A percentile compares a stretch with the other conserved stretches of the same genome.
Evolutionary conservation across 345 rosid genomes (phyloP).

Genomic region (Psidium friedrichsthalianum): DNA sequence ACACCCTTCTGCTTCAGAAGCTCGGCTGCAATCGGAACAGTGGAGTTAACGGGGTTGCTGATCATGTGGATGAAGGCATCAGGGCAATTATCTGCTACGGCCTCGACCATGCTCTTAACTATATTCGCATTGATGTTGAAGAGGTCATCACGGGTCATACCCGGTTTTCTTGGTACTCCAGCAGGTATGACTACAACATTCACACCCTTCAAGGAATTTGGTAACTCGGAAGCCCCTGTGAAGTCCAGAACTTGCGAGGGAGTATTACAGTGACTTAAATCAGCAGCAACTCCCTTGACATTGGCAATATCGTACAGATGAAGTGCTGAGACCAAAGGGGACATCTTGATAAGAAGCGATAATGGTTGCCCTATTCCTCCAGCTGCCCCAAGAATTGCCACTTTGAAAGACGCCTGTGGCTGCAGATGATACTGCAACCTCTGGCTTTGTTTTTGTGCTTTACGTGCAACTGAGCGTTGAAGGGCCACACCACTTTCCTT

Average conservation of each 20-base stretch:
- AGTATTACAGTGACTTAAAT: constrained; percentile 91
- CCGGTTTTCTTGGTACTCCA: constrained; percentile 90
- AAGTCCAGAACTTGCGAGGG: constrained; percentile 82
- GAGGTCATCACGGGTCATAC: constrained; percentile 95
- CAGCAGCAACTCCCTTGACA: constrained; percentile 94
- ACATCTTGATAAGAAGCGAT: constrained; percentile 84
- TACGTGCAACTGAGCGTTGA: constrained; percentile 21
- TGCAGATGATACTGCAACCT: constrained; percentile 30
- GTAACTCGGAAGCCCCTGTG: constrained; percentile 68
- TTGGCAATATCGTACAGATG: constrained; percentile 87
- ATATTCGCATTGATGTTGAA: constrained; percentile 88
- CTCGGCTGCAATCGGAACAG: constrained; percentile 87
- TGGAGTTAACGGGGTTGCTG: constrained; percentile 95
- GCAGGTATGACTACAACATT: constrained; percentile 88
- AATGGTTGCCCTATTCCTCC: constrained; percentile 94
- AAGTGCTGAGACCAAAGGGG: constrained; percentile 69
- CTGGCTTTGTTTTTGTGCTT: constrained; percentile 21
- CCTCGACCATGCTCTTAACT: constrained; percentile 68
- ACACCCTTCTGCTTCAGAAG: constrained; percentile 80
- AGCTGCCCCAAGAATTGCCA: constrained; percentile 86
- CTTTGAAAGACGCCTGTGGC: constrained; percentile 68
- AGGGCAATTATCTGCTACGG: constrained; percentile 85
- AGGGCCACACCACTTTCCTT: constrained; percentile 38
- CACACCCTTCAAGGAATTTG: constrained; percentile 59
- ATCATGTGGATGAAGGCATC: constrained; percentile 82